Base-by-base conservation (phyloP, 2,329 filamentous ascomycete species). In the Parascedosporium putredinis region DNA sequence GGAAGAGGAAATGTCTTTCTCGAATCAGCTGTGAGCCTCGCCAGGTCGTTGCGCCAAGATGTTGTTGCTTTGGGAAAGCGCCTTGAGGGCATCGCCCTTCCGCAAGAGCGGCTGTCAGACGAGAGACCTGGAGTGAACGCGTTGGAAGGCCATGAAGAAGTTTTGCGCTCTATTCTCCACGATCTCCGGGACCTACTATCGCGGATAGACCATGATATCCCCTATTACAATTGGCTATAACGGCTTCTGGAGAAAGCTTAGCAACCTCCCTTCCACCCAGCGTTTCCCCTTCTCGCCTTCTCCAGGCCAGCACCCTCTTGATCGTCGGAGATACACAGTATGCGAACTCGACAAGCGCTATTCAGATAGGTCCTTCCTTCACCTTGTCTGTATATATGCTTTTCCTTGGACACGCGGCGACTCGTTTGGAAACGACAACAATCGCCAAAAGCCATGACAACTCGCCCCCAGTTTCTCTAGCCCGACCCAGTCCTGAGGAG, bases 321-420 rank as follows among this genome's bases (percentile, higher is more conserved):
- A 94, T 84, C 24, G 78, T 89, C 42, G 89, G 88, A 2, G 93
- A 98, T 63, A 84, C 83, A 0, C 84, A 89, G 55, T 96, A 93
- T 64, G 78, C 79, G 2, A 81, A 54, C 36, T 77, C 83, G 5
- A 74, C 69, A 0, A 67, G 71, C 8, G 75, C 84, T 0, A 81
- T 88, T 43, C 89, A 96, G 60, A 85, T 97, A 52, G 93, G 93
- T 0, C 89, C 91, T 0, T 79, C 83, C 0, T 97, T 96, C 59
- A 84, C 79, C 0, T 65, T 97, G 6, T 95, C 90, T 0, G 70
- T 97, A 56, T 98, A 97, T 65, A 96, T 97, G 89, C 76, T 97
- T 1, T 98, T 97, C 59, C 75, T 83, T 2, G 86, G 88, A 2
- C 89, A 97, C 64, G 71, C 83, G 29, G 31, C 40, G 33, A 18